Conservation (phyloP, 1,284 basidiomycete species). For the Abortiporus biennis region DNA sequence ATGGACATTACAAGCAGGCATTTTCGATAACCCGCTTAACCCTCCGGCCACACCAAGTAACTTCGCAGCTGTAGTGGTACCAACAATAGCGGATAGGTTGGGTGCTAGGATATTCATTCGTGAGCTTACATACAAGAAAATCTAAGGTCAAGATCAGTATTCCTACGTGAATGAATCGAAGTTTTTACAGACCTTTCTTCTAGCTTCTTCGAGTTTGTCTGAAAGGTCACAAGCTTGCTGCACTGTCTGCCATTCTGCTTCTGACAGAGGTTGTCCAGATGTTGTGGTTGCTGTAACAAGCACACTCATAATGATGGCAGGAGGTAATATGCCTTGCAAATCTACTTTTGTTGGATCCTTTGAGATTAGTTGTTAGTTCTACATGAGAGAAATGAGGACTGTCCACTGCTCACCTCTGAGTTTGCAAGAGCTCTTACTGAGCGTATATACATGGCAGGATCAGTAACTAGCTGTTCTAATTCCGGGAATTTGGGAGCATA, state of each 20-base stretch:
- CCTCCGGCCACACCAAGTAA: conserved; percentile 96
- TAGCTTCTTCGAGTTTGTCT: conserved; percentile 80
- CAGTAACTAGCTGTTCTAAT: conserved; percentile 89
- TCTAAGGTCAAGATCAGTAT: conserved; percentile 39
- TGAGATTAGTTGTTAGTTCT: background rate
- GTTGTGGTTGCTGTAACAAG: conserved; percentile 94
- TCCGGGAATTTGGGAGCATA: conserved; percentile 96
- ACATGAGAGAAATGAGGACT: too few relatives aligned
- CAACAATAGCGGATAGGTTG: conserved; percentile 96
- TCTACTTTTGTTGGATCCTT: conserved; percentile 82
- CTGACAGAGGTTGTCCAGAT: conserved; percentile 67
- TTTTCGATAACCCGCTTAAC: conserved; percentile 84
- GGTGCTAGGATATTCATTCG: conserved; percentile 98
- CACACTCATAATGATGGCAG: conserved; percentile 96
- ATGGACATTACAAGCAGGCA: conserved; percentile 95
- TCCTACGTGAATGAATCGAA: background rate
- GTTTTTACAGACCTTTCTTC: conserved; percentile 62
- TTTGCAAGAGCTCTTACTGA: conserved; percentile 90
- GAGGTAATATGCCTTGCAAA: conserved; percentile 75
- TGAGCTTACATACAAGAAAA: conserved; percentile 98
- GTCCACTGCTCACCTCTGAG: conserved; percentile 58
- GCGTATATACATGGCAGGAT: conserved; percentile 90
- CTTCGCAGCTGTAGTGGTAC: conserved; percentile 97
- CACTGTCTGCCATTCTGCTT: conserved; percentile 76
- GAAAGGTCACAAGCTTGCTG: conserved; percentile 85